Base-by-base conservation (phyloP, 1,284 basidiomycete species). In the Ceratobasidium sp. region DNA sequence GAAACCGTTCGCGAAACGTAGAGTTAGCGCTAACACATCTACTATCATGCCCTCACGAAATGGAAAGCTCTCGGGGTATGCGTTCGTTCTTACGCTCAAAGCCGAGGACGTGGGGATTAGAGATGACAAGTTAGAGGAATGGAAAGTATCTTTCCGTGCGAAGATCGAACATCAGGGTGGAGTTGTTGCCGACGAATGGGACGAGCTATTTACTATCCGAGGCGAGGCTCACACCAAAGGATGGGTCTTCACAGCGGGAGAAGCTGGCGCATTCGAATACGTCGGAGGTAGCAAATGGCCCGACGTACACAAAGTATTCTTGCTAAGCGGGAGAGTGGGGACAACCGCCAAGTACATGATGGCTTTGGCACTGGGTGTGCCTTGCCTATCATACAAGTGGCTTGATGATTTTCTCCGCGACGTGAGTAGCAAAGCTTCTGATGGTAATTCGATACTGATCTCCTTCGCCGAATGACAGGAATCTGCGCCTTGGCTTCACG, bases 311-410 rank as follows among this genome's bases (percentile, higher is more conserved):
- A 85, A 87, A 16, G 82, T 94, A 28, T 89, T 94, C 78, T 82
- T 94, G 28, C 76, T 94, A 16, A 87, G 91, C 0, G 87, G 91
- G 74, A 84, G 86, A 32, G 79, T 83, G 8, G 86, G 84, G 73
- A 86, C 88, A 73, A 95, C 92, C 74, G 85, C 89, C 3, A 96
- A 95, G 79, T 93, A 87, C 77, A 82, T 96, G 62, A 85, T 90
- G 4, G 92, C 94, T 5, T 84, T 97, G 34, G 93, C 92, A 0
- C 82, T 94, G 32, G 94, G 94, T 5, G 88, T 97, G 59, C 95
- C 94, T 0, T 94, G 93, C 76, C 78, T 97, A n/a, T 86, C 85
- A 0, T 79, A 85, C 3, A 80, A 84, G 1, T 96, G 89, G 86
- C 73, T 93, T 18, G 77, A 84, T 10, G 83, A 85, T 28, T 83